Evolutionary conservation across 129 eudicot species (phyloP), one percentile per base, ranked within the genome.

Genomic region (Tagetes erecta): DNA sequence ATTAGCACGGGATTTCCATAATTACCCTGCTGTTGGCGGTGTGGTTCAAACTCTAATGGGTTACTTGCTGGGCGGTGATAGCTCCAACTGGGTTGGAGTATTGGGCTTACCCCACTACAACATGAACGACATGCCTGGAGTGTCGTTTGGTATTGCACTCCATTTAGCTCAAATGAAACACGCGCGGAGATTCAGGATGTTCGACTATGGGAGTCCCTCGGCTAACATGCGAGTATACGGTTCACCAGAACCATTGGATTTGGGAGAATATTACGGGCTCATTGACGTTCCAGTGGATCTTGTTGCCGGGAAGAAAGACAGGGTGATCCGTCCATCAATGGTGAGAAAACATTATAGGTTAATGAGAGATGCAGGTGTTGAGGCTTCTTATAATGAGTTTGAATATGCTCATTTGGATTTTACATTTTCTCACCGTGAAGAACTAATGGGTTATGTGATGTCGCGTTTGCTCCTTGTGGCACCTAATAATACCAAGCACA

Each of bases 111-210:
- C 97, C 0, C 98, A 94, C 75, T 94, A 94, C 76, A 94, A 94
- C 59, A 90, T 94, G 97, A 94, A 94, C 56, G 91, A 94, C 75
- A 94, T 94, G 98, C 98, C 98, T 0, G 98, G 97, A 4, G 93
- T 94, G 8, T 87, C 98, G 1, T 90, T 88, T 38, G 85, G 85
- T 6, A 89, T 94, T 42, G 91, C 96, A 5, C 91, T 86, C 8
- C 98, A 94, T 77, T 82, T 94, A 56, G 89, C 98, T 30, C 98
- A 94, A 76, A 83, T 94, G 83, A 85, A 88, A 78, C 93, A 68
- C 0, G 35, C 91, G 0, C 76, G 78, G 10, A 90, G 50, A 65
- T 94, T 94, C 55, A 44, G 72, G 37, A 88, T 94, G 98, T 94
- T 88, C 40, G 97, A 94, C 70, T 94, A 90, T 10, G 98, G 98